phyloP scores from a whole-genome alignment of 176 grass and related monocot species.

The Aegilops speltoides region DNA sequence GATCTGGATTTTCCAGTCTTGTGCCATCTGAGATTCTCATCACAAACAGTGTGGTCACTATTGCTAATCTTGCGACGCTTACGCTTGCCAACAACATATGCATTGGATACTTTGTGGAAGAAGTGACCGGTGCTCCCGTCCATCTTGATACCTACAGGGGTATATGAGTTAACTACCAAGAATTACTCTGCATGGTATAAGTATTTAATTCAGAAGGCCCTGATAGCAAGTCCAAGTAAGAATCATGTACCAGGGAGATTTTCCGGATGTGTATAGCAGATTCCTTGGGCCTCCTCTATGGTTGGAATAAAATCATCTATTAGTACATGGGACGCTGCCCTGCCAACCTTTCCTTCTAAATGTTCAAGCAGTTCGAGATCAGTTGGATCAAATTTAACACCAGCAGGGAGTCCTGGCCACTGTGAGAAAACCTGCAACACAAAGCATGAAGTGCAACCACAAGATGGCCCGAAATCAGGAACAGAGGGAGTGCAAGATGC shows the following conservation, averaged over 20 bases:
- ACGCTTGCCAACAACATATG: conserved; percentile 54
- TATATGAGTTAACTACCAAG: not conserved
- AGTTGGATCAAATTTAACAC: conserved; percentile 81
- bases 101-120: conserved; percentile 76
- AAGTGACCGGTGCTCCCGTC: conserved; percentile 75
- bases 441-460: not conserved
- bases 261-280: conserved; percentile 88
- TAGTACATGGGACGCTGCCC: conserved; percentile 26
- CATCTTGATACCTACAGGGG: conserved; percentile 52
- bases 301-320: conserved; percentile 79
- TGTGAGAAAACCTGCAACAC: conserved; percentile 55
- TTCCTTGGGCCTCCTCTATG: conserved; percentile 52
- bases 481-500: not conserved
- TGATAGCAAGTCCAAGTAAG: not conserved
- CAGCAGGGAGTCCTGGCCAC: conserved; percentile 62
- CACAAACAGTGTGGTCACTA: not conserved
- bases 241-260: conserved; percentile 76
- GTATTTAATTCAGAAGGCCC: not conserved
- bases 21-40: conserved; percentile 56
- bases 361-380: conserved; percentile 65
- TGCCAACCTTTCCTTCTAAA: conserved; percentile 57
- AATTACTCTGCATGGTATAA: not conserved
- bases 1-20: conserved; percentile 61
- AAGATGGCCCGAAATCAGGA: not conserved
- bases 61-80: conserved; percentile 65